Percentiles rank a stretch among this genome's conserved stretches.
Conservation (phyloP, 768 basidiomycete genomes). For the Daedalea quercina region DNA sequence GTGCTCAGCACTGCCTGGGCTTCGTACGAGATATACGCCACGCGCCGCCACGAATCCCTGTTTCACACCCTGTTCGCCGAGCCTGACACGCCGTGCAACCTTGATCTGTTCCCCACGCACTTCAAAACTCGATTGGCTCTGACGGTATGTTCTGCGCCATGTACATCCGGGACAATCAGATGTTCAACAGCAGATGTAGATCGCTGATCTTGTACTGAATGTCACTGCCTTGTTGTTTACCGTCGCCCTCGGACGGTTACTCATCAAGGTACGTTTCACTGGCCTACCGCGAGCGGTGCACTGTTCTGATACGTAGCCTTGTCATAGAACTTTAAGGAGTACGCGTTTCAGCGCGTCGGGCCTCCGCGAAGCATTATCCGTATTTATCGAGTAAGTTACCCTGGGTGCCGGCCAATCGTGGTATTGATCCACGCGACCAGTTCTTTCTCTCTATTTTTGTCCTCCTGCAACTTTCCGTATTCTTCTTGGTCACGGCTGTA, state of each 20-base stretch:
- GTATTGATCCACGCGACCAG: slow-evolving; percentile 19
- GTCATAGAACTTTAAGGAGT: slow-evolving; percentile 35
- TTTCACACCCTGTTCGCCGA: slow-evolving; percentile 33
- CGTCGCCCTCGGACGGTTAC: slow-evolving; percentile 36
- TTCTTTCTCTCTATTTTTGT: slow-evolving; percentile 49
- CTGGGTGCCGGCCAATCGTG: background rate
- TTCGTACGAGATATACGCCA: slow-evolving; percentile 43
- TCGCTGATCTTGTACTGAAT: slow-evolving; percentile 42
- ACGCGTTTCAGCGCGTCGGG: slow-evolving; percentile 46
- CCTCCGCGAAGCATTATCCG: slow-evolving; percentile 43
- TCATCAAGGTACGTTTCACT: slow-evolving; percentile 31
- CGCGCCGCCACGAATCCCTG: slow-evolving; percentile 24
- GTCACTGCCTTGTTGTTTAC: slow-evolving; percentile 36
- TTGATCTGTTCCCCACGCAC: slow-evolving; percentile 41
- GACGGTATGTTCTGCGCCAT: slow-evolving; percentile 27
- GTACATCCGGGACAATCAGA: background rate
- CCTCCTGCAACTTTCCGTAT: slow-evolving; percentile 47
- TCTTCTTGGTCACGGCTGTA: slow-evolving; percentile 42
- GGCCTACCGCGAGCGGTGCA: background rate
- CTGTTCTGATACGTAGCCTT: background rate
- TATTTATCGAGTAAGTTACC: slow-evolving; percentile 38
- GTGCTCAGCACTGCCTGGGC: slow-evolving; percentile 43
- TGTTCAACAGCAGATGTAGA: slow-evolving; percentile 23
- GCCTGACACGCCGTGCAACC: slow-evolving; percentile 39
- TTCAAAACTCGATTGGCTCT: slow-evolving; percentile 33